Percentiles rank a stretch among this genome's conserved stretches.
Conservation (phyloP, 1,139 yeast species). For the Pichia sp. region DNA sequence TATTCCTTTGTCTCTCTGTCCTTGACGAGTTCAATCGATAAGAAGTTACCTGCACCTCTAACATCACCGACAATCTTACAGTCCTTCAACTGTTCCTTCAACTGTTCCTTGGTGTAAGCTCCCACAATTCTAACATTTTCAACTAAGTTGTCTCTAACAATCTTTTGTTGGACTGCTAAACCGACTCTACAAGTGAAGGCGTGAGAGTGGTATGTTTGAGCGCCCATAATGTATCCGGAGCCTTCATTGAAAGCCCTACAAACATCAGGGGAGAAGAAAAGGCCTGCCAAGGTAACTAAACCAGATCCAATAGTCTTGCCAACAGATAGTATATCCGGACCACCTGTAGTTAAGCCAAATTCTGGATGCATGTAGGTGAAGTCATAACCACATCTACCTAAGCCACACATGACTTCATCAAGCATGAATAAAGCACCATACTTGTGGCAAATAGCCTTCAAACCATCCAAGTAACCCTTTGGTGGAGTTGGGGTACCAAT, state of each 20-base stretch:
- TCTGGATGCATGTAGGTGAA: slow-evolving; percentile 25
- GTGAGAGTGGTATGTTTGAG: slow-evolving; percentile 58
- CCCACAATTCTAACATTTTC: slow-evolving; percentile 46
- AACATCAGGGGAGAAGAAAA: slow-evolving; percentile 45
- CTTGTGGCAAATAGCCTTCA: slow-evolving; percentile 47
- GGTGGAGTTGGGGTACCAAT: slow-evolving; percentile 52
- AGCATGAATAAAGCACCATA: slow-evolving; percentile 50
- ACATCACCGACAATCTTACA: slow-evolving; percentile 45
- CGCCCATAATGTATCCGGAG: slow-evolving; percentile 40
- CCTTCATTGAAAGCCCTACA: slow-evolving; percentile 39
- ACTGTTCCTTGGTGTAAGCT: slow-evolving; percentile 38
- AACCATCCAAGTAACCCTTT: slow-evolving; percentile 50
- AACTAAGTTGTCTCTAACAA: slow-evolving; percentile 37
- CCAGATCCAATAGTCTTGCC: slow-evolving; percentile 65
- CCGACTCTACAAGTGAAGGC: slow-evolving; percentile 55
- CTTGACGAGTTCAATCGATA: slow-evolving; percentile 51
- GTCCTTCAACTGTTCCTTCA: slow-evolving; percentile 29
- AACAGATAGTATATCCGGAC: slow-evolving; percentile 54
- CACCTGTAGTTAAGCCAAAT: slow-evolving; percentile 32
- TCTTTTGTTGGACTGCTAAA: slow-evolving; percentile 49
- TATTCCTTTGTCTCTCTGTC: slow-evolving; percentile 42
- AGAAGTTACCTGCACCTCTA: slow-evolving; percentile 57
- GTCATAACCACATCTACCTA: slow-evolving; percentile 44
- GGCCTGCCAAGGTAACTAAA: slow-evolving; percentile 54
- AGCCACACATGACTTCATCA: slow-evolving; percentile 65